These are phyloP conservation scores for Calonectria ilicicola DNA, from an alignment of 2,329 filamentous ascomycete genomes.

Conservation along the genomic window DNA sequence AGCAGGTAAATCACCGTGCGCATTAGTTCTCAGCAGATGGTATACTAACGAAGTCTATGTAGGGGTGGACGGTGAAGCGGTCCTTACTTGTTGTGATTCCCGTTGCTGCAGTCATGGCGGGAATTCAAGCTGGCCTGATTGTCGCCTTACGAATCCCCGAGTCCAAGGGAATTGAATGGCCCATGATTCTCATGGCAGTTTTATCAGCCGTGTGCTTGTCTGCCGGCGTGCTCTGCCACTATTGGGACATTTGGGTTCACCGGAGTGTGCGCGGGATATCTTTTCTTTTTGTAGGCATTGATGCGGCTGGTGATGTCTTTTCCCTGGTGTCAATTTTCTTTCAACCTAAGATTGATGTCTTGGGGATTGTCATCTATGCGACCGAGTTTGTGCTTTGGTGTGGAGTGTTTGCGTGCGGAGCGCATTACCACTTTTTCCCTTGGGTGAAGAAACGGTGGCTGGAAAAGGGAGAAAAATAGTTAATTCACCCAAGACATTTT, in stretches of 20 bases:
- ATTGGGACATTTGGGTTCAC: slow-evolving; percentile 76
- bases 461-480: neutral
- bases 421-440: slow-evolving; percentile 72
- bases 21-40: fast-evolving
- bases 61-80: slow-evolving; percentile 65
- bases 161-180: slow-evolving; percentile 65
- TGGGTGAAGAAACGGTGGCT: slow-evolving; percentile 49
- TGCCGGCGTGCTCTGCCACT: slow-evolving; percentile 75
- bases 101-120: slow-evolving; percentile 68
- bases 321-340: slow-evolving; percentile 75
- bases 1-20: slow-evolving; percentile 41
- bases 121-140: slow-evolving; percentile 69
- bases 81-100: slow-evolving; percentile 62
- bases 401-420: slow-evolving; percentile 74
- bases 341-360: slow-evolving; percentile 66
- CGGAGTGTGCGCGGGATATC: slow-evolving; percentile 77
- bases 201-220: slow-evolving; percentile 73
- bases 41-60: slow-evolving; percentile 16
- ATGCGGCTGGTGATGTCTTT: slow-evolving; percentile 76
- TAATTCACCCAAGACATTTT: too few relatives aligned
- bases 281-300: slow-evolving; percentile 78
- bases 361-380: slow-evolving; percentile 76
- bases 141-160: slow-evolving; percentile 64
- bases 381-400: slow-evolving; percentile 75
- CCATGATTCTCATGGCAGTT: slow-evolving; percentile 74